Percentiles rank a stretch among this genome's conserved stretches.
phyloP scores from a whole-genome alignment of 2,329 filamentous ascomycete species.

The Ceratocystis lukuohia region DNA sequence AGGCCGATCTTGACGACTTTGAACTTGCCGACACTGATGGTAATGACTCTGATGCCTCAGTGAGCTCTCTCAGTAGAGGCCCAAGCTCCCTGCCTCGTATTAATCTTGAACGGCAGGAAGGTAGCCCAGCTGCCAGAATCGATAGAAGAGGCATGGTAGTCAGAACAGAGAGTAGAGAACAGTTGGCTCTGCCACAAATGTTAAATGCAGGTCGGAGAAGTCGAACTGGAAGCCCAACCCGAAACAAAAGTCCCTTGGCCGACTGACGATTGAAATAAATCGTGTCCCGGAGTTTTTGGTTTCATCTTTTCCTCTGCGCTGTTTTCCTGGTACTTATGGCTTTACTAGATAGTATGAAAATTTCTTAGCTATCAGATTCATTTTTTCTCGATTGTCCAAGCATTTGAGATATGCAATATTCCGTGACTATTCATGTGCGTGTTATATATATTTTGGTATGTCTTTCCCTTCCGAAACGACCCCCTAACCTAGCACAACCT shows the following conservation, averaged over 20 bases:
- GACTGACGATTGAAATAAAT: constrained; percentile 10
- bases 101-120: background rate
- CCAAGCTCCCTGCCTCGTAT: constrained; percentile 22
- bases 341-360: background rate
- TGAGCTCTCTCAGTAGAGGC: constrained; percentile 23
- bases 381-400: background rate
- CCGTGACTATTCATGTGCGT: background rate
- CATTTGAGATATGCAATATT: background rate
- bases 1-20: constrained; percentile 60
- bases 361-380: background rate
- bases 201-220: constrained; percentile 44
- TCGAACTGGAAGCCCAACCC: constrained; percentile 43
- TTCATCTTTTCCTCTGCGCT: background rate
- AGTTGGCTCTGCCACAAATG: constrained; percentile 47
- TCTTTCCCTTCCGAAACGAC: background rate
- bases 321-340: background rate
- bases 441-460: background rate
- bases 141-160: constrained; percentile 62
- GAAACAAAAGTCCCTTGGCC: constrained; percentile 16
- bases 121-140: constrained; percentile 30
- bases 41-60: constrained; percentile 38
- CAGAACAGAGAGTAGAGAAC: constrained; percentile 75
- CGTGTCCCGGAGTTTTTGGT: constrained; percentile 1
- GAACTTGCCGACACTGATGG: constrained; percentile 59
- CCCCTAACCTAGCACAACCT: background rate